phyloP scores from a whole-genome alignment of 2,329 filamentous ascomycete genomes.

The Penicillium sp. region DNA sequence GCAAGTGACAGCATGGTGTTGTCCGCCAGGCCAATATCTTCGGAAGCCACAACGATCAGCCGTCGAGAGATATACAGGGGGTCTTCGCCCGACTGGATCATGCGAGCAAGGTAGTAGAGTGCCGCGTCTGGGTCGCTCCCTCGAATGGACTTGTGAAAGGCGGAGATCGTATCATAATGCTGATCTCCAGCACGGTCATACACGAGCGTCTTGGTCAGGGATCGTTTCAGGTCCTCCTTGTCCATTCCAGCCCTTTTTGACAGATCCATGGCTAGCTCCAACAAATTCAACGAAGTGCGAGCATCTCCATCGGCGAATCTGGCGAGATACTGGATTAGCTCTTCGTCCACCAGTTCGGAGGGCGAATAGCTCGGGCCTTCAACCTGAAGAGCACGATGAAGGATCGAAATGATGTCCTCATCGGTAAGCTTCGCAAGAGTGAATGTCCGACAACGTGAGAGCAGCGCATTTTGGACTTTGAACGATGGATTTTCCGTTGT shows the following conservation, averaged over 20 bases:
- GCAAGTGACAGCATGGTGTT: conserved; percentile 79
- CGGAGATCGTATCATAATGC: conserved; percentile 96
- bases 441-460: conserved; percentile 88
- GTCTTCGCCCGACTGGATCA: conserved; percentile 94
- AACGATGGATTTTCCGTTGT: conserved; percentile 98
- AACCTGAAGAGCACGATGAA: conserved; percentile 68
- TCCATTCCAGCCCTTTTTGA: conserved; percentile 64
- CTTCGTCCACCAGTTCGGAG: conserved; percentile 64
- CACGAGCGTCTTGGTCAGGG: conserved; percentile 86
- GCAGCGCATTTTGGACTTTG: conserved; percentile 80
- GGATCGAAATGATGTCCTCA: conserved; percentile 68
- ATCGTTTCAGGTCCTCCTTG: conserved; percentile 71
- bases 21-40: conserved; percentile 90
- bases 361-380: conserved; percentile 55
- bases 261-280: conserved; percentile 83
- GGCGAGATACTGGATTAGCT: conserved; percentile 77
- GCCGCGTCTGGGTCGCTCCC: conserved; percentile 83
- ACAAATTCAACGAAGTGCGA: conserved; percentile 83
- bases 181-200: conserved; percentile 95
- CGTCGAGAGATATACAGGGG: conserved; percentile 87
- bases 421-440: conserved; percentile 73
- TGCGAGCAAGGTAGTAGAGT: conserved; percentile 90
- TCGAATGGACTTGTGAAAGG: conserved; percentile 92
- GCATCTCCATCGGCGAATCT: conserved; percentile 90
- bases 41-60: conserved; percentile 90